These are phyloP conservation scores for Aspergillus campestris DNA, from an alignment of 495 filamentous ascomycete species.

Conservation along the genomic window DNA sequence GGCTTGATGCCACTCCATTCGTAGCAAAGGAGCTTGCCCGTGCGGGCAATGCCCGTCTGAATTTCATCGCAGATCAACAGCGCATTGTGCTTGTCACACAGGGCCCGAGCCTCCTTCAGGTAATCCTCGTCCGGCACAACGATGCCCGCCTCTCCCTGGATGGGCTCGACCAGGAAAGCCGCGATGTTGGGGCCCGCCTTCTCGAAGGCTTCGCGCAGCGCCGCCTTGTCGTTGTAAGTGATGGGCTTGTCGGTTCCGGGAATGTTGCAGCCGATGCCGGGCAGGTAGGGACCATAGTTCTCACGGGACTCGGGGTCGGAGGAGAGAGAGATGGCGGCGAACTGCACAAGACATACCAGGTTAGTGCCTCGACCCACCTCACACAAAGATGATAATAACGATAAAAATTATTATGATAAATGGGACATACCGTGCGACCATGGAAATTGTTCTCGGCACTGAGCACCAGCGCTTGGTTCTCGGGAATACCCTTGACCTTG, in stretches of 20 bases:
- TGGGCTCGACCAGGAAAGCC: constrained; percentile 93
- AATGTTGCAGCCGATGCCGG: constrained; percentile 68
- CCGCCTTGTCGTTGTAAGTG: constrained; percentile 74
- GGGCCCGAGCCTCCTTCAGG: constrained; percentile 65
- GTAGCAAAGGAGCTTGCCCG: constrained; percentile 84
- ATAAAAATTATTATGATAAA: neutral
- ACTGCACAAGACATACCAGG: constrained; percentile 42
- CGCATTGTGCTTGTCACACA: constrained; percentile 91
- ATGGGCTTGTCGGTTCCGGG: constrained; percentile 74
- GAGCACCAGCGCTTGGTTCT: constrained; percentile 77
- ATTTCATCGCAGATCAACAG: constrained; percentile 98
- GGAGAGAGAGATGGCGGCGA: constrained; percentile 89
- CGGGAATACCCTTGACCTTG: constrained; percentile 84
- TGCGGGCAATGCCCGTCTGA: constrained; percentile 93
- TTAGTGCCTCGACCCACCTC: constrained; percentile 2
- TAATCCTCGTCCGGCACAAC: constrained; percentile 92
- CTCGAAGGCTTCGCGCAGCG: constrained; percentile 71
- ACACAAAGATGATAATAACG: constrained; percentile 10
- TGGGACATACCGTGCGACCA: constrained; percentile 70
- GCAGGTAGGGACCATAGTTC: constrained; percentile 94
- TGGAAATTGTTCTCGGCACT: constrained; percentile 91
- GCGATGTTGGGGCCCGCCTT: constrained; percentile 77
- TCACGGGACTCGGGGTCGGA: constrained; percentile 91
- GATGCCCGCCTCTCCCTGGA: constrained; percentile 96
- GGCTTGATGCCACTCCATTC: constrained; percentile 95